A percentile compares a stretch with the other conserved stretches of the same genome.
Conservation (phyloP, 164 flowering plant genomes). For the Magnolia sinica region DNA sequence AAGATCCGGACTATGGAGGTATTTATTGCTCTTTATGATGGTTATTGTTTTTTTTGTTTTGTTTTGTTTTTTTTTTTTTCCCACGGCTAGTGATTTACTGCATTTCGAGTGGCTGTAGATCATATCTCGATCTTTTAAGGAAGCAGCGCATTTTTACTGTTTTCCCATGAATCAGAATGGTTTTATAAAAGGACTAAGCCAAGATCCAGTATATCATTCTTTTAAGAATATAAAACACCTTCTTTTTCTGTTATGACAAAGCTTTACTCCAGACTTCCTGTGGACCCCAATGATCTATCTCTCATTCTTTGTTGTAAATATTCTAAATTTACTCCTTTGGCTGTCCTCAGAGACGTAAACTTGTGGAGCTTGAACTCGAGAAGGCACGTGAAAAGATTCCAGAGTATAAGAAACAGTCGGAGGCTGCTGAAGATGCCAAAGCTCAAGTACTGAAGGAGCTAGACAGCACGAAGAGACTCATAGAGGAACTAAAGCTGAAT, state of each 20-base stretch:
- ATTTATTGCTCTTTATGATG: constrained; percentile 9
- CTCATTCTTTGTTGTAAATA: background rate
- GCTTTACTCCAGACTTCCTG: background rate
- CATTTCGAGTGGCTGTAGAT: background rate
- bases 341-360: constrained; percentile 51
- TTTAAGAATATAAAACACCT: background rate
- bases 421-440: constrained; percentile 65
- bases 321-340: background rate
- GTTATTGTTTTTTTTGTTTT: too few relatives aligned
- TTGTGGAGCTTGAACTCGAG: constrained; percentile 69
- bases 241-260: too few relatives aligned
- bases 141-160: background rate
- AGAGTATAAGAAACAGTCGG: constrained; percentile 42
- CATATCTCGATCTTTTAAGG: background rate
- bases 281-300: background rate
- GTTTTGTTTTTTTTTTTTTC: too few relatives aligned
- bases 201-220: background rate
- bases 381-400: constrained; percentile 75
- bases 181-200: background rate
- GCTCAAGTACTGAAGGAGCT: constrained; percentile 53
- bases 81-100: background rate
- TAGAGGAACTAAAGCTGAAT: constrained; percentile 74
- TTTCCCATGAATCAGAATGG: background rate
- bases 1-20: constrained; percentile 77
- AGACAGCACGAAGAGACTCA: constrained; percentile 69